Conservation (phyloP, 2,329 filamentous ascomycete genomes). For the Fusarium hostae region DNA sequence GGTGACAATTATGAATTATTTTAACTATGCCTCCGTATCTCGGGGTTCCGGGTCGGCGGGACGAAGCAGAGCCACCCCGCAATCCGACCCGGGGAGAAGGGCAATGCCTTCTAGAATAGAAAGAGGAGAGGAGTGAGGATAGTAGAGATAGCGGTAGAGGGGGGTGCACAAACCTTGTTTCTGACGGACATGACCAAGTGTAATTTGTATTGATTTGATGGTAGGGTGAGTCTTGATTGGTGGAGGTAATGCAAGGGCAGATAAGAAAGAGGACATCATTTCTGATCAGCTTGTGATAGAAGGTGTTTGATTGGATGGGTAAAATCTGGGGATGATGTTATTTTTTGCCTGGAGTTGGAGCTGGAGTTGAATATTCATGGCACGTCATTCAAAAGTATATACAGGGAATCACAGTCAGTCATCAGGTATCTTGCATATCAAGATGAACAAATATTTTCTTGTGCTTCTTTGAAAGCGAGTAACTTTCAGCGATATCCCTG, state of each 20-base stretch:
- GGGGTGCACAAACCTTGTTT: conserved; percentile 19
- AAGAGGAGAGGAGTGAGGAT: conserved; percentile 25
- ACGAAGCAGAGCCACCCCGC: conserved; percentile 33
- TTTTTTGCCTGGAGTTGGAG: conserved; percentile 7
- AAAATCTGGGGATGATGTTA: conserved; percentile 36
- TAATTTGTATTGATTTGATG: conserved; percentile 39
- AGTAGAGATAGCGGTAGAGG: conserved; percentile 27
- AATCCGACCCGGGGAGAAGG: conserved; percentile 31
- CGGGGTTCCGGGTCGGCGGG: conserved; percentile 43
- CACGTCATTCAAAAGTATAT: conserved; percentile 9
- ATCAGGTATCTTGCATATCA: background rate
- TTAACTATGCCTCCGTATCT: conserved; percentile 38
- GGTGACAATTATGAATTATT: conserved; percentile 46
- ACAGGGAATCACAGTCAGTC: background rate
- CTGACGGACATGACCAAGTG: conserved; percentile 37
- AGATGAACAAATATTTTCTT: background rate
- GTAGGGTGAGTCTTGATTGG: conserved; percentile 33
- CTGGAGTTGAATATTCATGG: background rate
- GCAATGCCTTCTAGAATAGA: conserved; percentile 40
- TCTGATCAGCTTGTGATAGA: conserved; percentile 30
- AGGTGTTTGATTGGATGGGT: conserved; percentile 19
- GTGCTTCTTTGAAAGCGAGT: background rate
- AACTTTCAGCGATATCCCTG: background rate
- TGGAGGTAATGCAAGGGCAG: conserved; percentile 11
- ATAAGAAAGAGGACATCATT: conserved; percentile 37